Percentiles rank a stretch among this genome's conserved stretches.
Evolutionary conservation across 2,329 filamentous ascomycete species (phyloP).

Genomic region (Penicillium sp.): DNA sequence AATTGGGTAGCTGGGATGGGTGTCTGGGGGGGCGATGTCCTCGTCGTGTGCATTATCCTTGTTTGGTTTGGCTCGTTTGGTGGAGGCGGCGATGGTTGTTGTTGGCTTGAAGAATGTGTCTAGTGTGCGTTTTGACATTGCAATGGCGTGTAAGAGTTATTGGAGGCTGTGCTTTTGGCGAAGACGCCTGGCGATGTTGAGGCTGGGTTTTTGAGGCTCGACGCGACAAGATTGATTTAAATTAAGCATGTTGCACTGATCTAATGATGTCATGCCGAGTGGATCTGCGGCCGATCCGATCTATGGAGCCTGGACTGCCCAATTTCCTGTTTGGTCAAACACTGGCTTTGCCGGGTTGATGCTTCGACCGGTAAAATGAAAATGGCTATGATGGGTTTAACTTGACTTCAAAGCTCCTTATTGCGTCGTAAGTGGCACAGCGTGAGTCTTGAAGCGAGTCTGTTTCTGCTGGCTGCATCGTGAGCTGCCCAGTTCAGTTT

Average conservation of each 20-base stretch:
- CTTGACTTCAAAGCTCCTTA: background rate
- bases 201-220: background rate
- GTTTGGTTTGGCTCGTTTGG: conserved; percentile 39
- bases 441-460: too few species aligned
- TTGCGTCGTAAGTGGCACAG: too few species aligned
- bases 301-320: conserved; percentile 5
- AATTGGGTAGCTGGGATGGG: conserved; percentile 56
- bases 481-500: too few species aligned
- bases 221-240: background rate
- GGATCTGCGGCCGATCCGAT: conserved; percentile 8
- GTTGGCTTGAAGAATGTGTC: conserved; percentile 67
- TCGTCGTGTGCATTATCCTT: background rate
- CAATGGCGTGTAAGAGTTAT: background rate
- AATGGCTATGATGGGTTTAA: background rate
- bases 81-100: conserved; percentile 31
- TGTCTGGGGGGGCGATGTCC: conserved; percentile 28
- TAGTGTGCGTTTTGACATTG: conserved; percentile 61
- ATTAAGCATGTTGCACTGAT: background rate
- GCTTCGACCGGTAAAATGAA: background rate
- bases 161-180: background rate
- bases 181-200: background rate
- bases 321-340: conserved; percentile 9
- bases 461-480: too few species aligned
- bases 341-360: background rate
- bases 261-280: conserved; percentile 20